Percentiles rank a stretch among this genome's conserved stretches.
Conservation (phyloP, 192 early-diverging fungal species). For the Rhizophagus clarus region DNA sequence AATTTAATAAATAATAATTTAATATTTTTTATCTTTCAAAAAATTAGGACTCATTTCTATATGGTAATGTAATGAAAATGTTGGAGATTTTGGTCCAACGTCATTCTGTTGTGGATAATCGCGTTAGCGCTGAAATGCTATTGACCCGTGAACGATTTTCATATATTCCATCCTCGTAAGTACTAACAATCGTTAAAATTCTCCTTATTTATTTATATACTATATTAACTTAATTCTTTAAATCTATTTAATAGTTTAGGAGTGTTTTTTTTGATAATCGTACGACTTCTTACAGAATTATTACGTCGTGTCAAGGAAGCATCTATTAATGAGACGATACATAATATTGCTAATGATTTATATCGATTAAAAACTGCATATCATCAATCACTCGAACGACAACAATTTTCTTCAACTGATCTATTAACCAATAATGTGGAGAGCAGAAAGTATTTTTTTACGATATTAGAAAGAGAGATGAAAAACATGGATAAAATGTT, state of each 20-base stretch:
- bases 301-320: conserved; percentile 39
- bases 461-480: conserved; percentile 20
- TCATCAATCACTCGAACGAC: neutral
- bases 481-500: conserved; percentile 10
- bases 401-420: conserved; percentile 11
- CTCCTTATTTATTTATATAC: too few relatives aligned
- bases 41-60: too few relatives aligned
- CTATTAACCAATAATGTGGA: neutral
- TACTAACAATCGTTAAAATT: too few relatives aligned
- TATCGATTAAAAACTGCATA: too few relatives aligned
- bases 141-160: neutral
- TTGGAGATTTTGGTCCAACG: neutral
- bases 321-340: conserved; percentile 6
- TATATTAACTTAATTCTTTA: too few relatives aligned
- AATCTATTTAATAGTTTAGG: neutral
- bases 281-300: conserved; percentile 40
- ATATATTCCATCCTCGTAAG: too few relatives aligned
- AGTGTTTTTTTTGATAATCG: conserved; percentile 37
- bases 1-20: neutral
- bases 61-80: neutral
- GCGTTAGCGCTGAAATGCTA: neutral
- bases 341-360: neutral
- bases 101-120: conserved; percentile 15
- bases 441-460: neutral
- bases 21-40: conserved; percentile 1